A percentile compares a stretch with the other conserved stretches of the same genome.
Conservation (phyloP, 352 stramenopile genomes). For the Thalassiosira mediterranea region DNA sequence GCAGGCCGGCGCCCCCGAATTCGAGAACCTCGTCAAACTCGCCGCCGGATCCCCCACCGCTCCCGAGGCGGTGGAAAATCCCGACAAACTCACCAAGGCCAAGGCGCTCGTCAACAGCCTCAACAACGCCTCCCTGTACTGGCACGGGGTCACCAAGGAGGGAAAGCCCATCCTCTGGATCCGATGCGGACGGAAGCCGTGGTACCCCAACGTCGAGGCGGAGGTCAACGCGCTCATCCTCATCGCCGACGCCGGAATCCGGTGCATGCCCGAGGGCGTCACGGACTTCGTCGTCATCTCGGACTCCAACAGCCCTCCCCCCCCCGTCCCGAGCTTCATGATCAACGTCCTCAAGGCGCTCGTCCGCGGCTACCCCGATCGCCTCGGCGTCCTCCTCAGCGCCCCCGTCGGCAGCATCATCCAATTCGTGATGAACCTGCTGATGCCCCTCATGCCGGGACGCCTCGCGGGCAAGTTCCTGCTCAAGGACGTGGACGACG, state of each 20-base stretch:
- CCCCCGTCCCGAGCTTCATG: constrained; percentile 79
- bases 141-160: constrained; percentile 81
- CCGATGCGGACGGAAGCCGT: constrained; percentile 77
- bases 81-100: constrained; percentile 66
- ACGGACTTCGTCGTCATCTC: constrained; percentile 82
- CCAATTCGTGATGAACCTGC: constrained; percentile 83
- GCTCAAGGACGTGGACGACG: constrained; percentile 62
- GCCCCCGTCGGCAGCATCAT: constrained; percentile 78
- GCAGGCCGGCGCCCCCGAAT: constrained; percentile 65
- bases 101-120: constrained; percentile 69
- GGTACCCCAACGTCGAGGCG: constrained; percentile 81
- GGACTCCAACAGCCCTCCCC: constrained; percentile 76
- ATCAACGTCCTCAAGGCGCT: constrained; percentile 82
- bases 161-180: constrained; percentile 81
- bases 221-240: constrained; percentile 80
- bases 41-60: constrained; percentile 63
- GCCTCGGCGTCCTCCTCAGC: constrained; percentile 70
- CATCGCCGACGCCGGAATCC: constrained; percentile 77
- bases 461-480: constrained; percentile 74
- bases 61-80: constrained; percentile 66
- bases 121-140: constrained; percentile 77
- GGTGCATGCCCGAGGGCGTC: constrained; percentile 71
- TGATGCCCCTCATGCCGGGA: constrained; percentile 80
- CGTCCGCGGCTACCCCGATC: constrained; percentile 79
- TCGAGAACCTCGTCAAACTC: constrained; percentile 69